Evolutionary conservation across 1,284 basidiomycete genomes (phyloP).

Genomic region (Cystobasidium slooffiae): DNA sequence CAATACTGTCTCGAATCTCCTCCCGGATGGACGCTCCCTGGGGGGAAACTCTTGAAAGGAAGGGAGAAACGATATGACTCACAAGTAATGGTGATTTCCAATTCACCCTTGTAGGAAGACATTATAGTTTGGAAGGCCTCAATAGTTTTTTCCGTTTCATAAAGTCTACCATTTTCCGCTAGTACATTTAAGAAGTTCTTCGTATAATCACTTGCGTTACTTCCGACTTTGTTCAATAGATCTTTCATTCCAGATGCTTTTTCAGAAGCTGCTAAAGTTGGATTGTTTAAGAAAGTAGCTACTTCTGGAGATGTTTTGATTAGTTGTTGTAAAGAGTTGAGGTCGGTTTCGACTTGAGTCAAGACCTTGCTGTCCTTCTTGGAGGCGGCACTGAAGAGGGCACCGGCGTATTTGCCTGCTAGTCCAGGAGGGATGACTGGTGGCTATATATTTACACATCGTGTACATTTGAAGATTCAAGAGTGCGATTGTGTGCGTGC

Average conservation of each 20-base stretch:
- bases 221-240: constrained; percentile 62
- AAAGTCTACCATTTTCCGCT: constrained; percentile 89
- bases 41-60: no score
- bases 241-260: constrained; percentile 70
- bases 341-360: constrained; percentile 80
- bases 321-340: constrained; percentile 60
- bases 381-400: constrained; percentile 88
- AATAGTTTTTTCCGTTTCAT: constrained; percentile 82
- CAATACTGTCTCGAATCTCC: no score
- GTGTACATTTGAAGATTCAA: background rate
- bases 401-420: constrained; percentile 90
- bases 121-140: constrained; percentile 90
- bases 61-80: constrained; percentile 4
- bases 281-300: constrained; percentile 53
- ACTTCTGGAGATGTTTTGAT: constrained; percentile 52
- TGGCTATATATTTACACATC: constrained; percentile 32
- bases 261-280: constrained; percentile 78
- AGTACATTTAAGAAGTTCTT: constrained; percentile 90
- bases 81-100: constrained; percentile 87
- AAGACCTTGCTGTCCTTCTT: constrained; percentile 78
- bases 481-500: no score
- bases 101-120: constrained; percentile 84
- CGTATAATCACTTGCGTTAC: constrained; percentile 72
- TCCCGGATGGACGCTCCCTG: no score
- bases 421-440: constrained; percentile 55